Evolutionary conservation across 495 filamentous ascomycete genomes (phyloP).

Genomic region (Penicillium egyptiacum): DNA sequence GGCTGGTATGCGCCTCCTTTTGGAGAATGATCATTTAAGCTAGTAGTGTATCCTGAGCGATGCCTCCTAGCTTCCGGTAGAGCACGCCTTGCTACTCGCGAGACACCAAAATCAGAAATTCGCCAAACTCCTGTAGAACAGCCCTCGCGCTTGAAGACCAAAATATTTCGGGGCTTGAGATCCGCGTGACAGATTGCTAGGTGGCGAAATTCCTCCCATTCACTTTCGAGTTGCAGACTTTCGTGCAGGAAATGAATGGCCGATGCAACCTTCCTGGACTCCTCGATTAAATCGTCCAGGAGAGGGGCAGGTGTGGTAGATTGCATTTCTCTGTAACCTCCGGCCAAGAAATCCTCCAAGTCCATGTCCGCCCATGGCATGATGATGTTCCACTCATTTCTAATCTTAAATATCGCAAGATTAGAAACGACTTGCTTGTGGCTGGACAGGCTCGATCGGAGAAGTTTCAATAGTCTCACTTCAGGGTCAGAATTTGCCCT

Average conservation of each 20-base stretch:
- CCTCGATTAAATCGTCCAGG: background rate
- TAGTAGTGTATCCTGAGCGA: background rate
- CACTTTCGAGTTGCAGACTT: background rate
- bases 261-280: constrained; percentile 1
- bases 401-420: background rate
- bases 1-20: background rate
- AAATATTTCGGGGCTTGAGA: constrained; percentile 1
- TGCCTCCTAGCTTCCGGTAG: background rate
- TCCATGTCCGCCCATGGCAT: constrained; percentile 11
- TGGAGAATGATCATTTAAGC: background rate
- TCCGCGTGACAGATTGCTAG: constrained; percentile 2
- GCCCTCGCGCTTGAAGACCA: background rate
- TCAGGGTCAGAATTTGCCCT: background rate
- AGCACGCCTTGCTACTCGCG: background rate
- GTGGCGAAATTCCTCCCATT: background rate
- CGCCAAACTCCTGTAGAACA: constrained; percentile 1
- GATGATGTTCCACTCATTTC: constrained; percentile 5
- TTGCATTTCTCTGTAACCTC: background rate
- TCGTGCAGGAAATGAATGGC: constrained; percentile 3
- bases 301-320: too few species aligned
- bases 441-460: constrained; percentile 3
- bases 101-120: constrained; percentile 8
- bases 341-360: constrained; percentile 2
- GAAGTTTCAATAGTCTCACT: background rate
- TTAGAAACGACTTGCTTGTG: constrained; percentile 3